Base-by-base conservation (phyloP, 192 early-diverging fungal genomes). In the Backusella parvicylindrica region DNA sequence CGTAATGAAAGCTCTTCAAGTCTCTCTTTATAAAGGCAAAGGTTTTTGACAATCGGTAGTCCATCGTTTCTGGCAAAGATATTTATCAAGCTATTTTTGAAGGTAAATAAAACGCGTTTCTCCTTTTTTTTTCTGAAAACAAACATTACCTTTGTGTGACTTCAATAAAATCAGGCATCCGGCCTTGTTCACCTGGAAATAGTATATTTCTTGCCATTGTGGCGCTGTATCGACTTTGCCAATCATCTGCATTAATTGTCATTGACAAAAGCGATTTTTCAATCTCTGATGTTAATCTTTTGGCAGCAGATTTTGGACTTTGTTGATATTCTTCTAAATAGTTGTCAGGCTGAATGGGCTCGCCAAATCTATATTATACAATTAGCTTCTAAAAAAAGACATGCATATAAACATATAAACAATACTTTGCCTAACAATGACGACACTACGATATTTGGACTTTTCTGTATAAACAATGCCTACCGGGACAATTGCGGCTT, bases 381-480 rank as follows among this genome's bases (percentile, higher is more conserved):
- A 26, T 26, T 56, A 56, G 9, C 6, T 6, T 56, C 21, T 21
- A 26, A 23, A 56, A 56, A 56, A 56, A 26, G 16, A 47, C 6
- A 6, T n/a, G 16, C 6, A 6, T 7, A 15, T 7, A 13, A 56
- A 56, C 7, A 37, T 7, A 5, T 5, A 37, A 37, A 37, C 7
- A 37, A 37, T 8, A 15, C 63, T 78, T 68, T 81, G 84, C 71
- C 81, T 85, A 31, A 74, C 75, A 76, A 87, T 82, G 16, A 79
- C 74, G 13, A 37, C 56, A 70, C 81, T 83, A 23, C 86, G 76
- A 64, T 85, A 87, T 43, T 82, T 84, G 53, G 79, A 79, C 50
- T 87, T 87, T 65, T 87, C 80, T 1, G 73, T 68, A 72, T 87
- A 87, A 1, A 81, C 78, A 53, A 87, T 80, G 16, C 82, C 86